Evolutionary conservation across 1,284 basidiomycete genomes (phyloP).

Genomic region (Singerocomus rubriflavus): DNA sequence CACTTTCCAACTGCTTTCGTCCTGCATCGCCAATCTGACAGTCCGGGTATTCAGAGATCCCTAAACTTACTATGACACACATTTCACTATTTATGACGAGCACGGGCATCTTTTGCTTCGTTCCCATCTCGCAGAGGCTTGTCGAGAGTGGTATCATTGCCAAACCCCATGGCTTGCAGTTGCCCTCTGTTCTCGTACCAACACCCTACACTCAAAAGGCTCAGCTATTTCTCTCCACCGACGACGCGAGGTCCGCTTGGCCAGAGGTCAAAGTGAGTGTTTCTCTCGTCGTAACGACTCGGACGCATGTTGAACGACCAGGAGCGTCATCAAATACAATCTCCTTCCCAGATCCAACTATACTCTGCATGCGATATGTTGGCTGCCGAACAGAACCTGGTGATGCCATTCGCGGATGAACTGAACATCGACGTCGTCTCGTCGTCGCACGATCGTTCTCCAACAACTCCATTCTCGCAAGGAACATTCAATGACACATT

Average conservation of each 20-base stretch:
- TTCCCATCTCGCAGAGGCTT: constrained; percentile 28
- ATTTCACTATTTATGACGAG: constrained; percentile 24
- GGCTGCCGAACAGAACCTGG: neutral
- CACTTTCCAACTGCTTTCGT: too few relatives aligned
- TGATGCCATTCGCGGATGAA: neutral
- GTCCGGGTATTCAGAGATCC: too few relatives aligned
- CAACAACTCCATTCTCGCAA: neutral
- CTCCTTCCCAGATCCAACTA: neutral
- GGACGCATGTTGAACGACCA: neutral
- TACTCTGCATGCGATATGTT: neutral
- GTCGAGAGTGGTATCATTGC: constrained; percentile 25
- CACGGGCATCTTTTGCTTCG: constrained; percentile 27
- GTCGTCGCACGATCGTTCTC: neutral
- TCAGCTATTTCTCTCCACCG: neutral
- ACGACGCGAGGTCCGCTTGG: neutral
- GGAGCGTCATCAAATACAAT: neutral
- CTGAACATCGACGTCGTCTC: neutral
- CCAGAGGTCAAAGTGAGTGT: constrained; percentile 9
- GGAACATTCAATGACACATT: constrained; percentile 1
- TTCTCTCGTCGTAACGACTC: neutral
- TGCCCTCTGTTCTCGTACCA: neutral
- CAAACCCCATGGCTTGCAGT: constrained; percentile 6
- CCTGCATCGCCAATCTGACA: neutral
- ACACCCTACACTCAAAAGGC: neutral
- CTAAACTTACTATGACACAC: constrained; percentile 16